phyloP scores from a whole-genome alignment of 305 asterid genomes.

The Rubia peregrina region DNA sequence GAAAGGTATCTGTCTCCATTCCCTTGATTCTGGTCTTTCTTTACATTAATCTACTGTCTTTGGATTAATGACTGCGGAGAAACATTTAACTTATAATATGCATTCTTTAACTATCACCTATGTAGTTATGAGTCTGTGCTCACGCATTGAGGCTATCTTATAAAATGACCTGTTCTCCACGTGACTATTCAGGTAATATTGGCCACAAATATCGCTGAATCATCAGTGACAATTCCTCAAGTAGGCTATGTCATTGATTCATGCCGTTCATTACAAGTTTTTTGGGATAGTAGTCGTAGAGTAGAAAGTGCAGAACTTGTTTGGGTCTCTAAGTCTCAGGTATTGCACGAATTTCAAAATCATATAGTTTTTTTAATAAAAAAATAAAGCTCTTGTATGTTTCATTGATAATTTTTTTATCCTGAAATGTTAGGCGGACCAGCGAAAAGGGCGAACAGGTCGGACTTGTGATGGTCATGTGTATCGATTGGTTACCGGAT shows the following conservation, averaged over 20 bases:
- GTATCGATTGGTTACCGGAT: conserved; percentile 72
- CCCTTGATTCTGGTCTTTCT: conserved; percentile 7
- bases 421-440: conserved; percentile 65
- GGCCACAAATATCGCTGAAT: conserved; percentile 97
- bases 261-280: conserved; percentile 94
- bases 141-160: background rate
- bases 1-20: conserved; percentile 50
- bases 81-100: background rate
- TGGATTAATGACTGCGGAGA: conserved; percentile 5
- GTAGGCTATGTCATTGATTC: conserved; percentile 96
- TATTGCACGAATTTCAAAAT: conserved; percentile 23
- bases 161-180: background rate
- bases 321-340: conserved; percentile 99
- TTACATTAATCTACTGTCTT: conserved; percentile 4
- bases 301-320: conserved; percentile 73
- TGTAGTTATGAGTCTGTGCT: background rate
- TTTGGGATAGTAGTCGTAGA: conserved; percentile 66
- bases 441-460: conserved; percentile 95
- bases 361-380: conserved; percentile 2
- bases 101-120: background rate
- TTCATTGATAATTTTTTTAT: conserved; percentile 14
- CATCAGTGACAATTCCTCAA: conserved; percentile 98
- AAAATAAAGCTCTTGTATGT: conserved; percentile 2
- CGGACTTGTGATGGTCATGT: conserved; percentile 92
- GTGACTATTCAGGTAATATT: conserved; percentile 60